Evolutionary conservation across 768 basidiomycete species (phyloP), one percentile per base, ranked within the genome.

Genomic region (Russula vinacea): DNA sequence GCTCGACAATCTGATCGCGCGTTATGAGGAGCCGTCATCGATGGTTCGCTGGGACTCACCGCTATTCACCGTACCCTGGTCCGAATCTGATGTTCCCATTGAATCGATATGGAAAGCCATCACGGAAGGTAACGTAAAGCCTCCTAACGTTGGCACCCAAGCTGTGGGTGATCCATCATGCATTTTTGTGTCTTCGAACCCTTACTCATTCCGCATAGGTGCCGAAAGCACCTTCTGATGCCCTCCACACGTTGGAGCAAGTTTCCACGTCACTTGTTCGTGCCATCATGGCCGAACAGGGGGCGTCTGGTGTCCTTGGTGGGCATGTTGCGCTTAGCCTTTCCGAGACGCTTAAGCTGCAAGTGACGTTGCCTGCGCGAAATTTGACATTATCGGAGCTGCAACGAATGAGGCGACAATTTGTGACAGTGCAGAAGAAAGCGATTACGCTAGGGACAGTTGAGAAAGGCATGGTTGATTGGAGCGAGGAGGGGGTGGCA

Each of bases 21-120:
- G 96, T 56, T 98, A 87, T 70, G 97, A 99, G 76, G 97, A 98
- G 70, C 97, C 97, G 0, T 94, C 92, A 0, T 95, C 94, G 5
- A 95, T 95, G 89, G 95, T 92, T n/a, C 85, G 96, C 55, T 99
- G 96, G 96, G 96, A 99, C 74, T 91, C 96, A 0, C 96, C 97
- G 0, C 81, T 98, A 47, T 91, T 97, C 73, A 93, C 91, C 2
- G 77, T 97, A 1, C 76, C 86, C 5, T 92, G 88, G 83, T 81
- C 83, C 33, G 92, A 94, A 64, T 78, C 83, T 17, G 78, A 80
- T 33, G 73, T 88, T 10, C 88, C 90, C 4, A 80, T 79, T 16
- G 79, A 85, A 9, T 82, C 83, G 17, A 89, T 99, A 26, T 97
- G 90, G 88, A 80, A 85, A 17, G 87, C 91, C 0, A 76, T 95